These are phyloP conservation scores for Yamadazyma mexicana DNA, from an alignment of 1,139 yeast genomes.

Conservation along the genomic window DNA sequence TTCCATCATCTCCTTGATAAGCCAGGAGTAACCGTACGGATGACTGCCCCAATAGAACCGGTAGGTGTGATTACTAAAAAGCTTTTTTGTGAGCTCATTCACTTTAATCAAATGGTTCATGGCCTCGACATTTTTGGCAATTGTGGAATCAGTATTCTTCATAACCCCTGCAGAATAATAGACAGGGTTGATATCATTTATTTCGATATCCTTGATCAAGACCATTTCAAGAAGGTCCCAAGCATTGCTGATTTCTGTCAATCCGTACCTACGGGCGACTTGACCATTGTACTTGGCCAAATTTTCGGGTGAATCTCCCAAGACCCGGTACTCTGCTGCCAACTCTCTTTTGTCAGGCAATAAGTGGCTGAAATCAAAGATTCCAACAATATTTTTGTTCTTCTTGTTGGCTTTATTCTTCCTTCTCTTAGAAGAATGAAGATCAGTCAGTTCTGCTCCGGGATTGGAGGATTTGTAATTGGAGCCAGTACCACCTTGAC, in stretches of 20 bases:
- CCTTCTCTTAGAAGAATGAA: conserved; percentile 15
- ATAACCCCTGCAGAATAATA: conserved; percentile 12
- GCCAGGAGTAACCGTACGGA: conserved; percentile 77
- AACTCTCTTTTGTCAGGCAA: conserved; percentile 77
- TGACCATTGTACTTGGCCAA: conserved; percentile 68
- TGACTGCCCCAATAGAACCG: conserved; percentile 76
- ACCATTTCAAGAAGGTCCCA: conserved; percentile 70
- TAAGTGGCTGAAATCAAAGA: conserved; percentile 66
- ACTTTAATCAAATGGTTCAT: conserved; percentile 18
- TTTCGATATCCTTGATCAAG: conserved; percentile 30
- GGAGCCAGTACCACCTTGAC: conserved; percentile 17
- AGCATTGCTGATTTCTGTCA: conserved; percentile 64
- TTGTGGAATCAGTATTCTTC: conserved; percentile 10
- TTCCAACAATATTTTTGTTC: conserved; percentile 55
- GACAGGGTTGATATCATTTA: conserved; percentile 15
- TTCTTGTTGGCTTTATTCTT: conserved; percentile 20
- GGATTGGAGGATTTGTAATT: conserved; percentile 17
- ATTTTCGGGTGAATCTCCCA: conserved; percentile 65
- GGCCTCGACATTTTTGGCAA: conserved; percentile 17
- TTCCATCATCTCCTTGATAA: conserved; percentile 61
- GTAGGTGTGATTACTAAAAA: conserved; percentile 17
- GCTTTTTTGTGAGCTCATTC: conserved; percentile 19
- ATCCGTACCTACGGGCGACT: conserved; percentile 69
- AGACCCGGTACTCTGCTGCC: conserved; percentile 72
- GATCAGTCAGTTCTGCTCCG: conserved; percentile 16